Conservation (phyloP, 495 filamentous ascomycete species). For the Aspergillus mulundensis region DNA sequence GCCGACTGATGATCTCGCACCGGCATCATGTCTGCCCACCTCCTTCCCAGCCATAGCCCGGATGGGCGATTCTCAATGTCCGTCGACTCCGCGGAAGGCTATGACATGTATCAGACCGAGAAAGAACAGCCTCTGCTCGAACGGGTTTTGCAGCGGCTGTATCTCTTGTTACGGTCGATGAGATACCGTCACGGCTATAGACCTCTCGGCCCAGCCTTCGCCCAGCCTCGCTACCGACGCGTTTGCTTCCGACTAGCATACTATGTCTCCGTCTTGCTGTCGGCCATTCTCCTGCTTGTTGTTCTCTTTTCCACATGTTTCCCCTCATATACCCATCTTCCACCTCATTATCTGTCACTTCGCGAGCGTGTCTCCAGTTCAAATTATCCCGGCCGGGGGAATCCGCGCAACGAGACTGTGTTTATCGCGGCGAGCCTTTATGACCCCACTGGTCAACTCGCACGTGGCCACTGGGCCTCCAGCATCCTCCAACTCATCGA, state of each 20-base stretch:
- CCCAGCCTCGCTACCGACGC: not conserved
- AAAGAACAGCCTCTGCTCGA: not conserved
- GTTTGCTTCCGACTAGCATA: not conserved
- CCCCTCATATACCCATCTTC: constrained; percentile 6
- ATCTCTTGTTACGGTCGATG: not conserved
- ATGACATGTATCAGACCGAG: not conserved
- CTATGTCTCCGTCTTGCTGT: not conserved
- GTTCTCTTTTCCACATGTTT: not conserved
- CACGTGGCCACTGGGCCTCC: constrained; percentile 1
- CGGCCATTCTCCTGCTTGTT: not conserved
- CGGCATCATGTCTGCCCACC: not conserved
- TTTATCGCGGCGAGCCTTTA: constrained; percentile 8
- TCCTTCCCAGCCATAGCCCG: not conserved
- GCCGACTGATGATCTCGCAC: not conserved
- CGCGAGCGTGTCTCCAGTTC: not conserved
- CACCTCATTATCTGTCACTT: constrained; percentile 1
- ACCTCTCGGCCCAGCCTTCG: not conserved
- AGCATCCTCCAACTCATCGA: constrained; percentile 57
- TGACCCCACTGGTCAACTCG: not conserved
- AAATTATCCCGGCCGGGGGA: not conserved
- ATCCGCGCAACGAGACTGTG: constrained; percentile 8
- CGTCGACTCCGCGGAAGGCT: not conserved
- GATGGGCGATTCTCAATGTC: not conserved
- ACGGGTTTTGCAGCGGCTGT: not conserved
- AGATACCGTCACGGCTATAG: not conserved